Evolutionary conservation across 441 rosid species (phyloP).

Genomic region (Dalechampia spathulata): DNA sequence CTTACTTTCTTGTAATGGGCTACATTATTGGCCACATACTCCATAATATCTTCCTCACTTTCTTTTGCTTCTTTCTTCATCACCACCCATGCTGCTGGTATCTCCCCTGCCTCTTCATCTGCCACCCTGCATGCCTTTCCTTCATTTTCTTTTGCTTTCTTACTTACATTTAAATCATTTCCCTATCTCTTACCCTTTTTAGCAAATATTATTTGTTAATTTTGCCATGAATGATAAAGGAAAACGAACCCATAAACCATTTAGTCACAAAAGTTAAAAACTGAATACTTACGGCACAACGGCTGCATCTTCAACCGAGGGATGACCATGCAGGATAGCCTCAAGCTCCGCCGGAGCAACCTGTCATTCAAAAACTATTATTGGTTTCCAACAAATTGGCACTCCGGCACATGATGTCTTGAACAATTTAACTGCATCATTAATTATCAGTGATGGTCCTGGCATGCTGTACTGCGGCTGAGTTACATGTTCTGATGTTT

Average conservation of each 20-base stretch:
- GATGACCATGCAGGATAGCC: conserved; percentile 64
- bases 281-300: conserved; percentile 80
- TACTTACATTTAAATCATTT: neutral
- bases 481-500: too few relatives aligned
- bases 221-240: too few relatives aligned
- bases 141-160: too few relatives aligned
- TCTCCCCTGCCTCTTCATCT: conserved; percentile 89
- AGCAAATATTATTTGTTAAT: too few relatives aligned
- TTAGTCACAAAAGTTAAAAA: too few relatives aligned
- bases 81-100: conserved; percentile 85
- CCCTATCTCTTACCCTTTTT: neutral
- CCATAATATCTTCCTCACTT: conserved; percentile 63
- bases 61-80: conserved; percentile 46
- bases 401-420: too few relatives aligned
- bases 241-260: too few relatives aligned
- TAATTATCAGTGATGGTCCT: too few relatives aligned
- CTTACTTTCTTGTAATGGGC: conserved; percentile 77
- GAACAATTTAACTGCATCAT: too few relatives aligned
- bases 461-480: too few relatives aligned
- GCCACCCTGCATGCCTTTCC: conserved; percentile 77
- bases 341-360: conserved; percentile 94
- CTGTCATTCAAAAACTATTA: conserved; percentile 22
- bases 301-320: conserved; percentile 74
- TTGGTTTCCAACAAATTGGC: too few relatives aligned
- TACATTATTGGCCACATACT: conserved; percentile 61